Conservation (phyloP, 441 rosid species). For the Eutrema salsugineum region DNA sequence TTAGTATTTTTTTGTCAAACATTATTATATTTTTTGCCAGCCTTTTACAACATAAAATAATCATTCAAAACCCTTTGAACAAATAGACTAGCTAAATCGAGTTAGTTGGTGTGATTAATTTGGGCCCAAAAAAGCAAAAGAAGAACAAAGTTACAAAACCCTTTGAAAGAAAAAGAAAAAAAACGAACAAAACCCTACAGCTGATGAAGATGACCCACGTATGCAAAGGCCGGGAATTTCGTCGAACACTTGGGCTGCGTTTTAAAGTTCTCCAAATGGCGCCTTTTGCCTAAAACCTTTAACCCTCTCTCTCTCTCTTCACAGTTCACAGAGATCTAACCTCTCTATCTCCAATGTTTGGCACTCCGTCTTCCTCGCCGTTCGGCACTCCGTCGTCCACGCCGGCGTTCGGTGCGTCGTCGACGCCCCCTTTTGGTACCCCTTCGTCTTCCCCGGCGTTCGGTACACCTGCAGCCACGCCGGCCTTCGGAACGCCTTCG, state of each 20-base stretch:
- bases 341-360: constrained; percentile 29
- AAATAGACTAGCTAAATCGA: neutral
- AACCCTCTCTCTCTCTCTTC: neutral
- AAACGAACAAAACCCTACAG: constrained; percentile 6
- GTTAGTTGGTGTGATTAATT: neutral
- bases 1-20: too few relatives aligned
- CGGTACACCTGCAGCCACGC: constrained; percentile 45
- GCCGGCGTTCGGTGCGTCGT: constrained; percentile 63
- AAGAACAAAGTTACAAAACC: neutral
- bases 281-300: constrained; percentile 14
- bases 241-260: constrained; percentile 26
- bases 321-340: constrained; percentile 10
- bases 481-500: constrained; percentile 72
- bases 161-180: neutral
- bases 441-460: constrained; percentile 50
- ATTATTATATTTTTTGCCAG: too few relatives aligned
- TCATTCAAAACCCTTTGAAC: too few relatives aligned
- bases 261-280: constrained; percentile 9
- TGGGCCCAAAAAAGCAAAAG: neutral
- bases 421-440: constrained; percentile 50
- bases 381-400: constrained; percentile 54
- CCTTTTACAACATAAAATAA: too few relatives aligned
- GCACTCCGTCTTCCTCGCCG: constrained; percentile 48
- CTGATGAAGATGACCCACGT: neutral
- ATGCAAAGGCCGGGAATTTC: neutral